phyloP scores from a whole-genome alignment of 257 asterid species.

The Paulownia fortunei region DNA sequence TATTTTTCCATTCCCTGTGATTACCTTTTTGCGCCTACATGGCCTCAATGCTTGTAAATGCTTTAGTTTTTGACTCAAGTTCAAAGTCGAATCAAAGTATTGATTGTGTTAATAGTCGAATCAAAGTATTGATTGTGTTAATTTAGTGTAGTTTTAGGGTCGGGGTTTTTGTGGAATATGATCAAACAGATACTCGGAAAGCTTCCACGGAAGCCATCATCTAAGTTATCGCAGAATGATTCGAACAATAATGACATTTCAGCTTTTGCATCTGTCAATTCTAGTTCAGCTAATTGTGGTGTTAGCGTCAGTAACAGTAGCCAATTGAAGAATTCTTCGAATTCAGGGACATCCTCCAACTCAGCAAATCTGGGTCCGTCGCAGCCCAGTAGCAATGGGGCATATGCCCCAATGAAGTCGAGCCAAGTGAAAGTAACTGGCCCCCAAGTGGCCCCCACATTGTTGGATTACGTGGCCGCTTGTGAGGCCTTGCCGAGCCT shows the following conservation, averaged over 20 bases:
- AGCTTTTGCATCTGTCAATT: not conserved
- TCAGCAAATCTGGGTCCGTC: not conserved
- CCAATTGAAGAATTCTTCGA: not conserved
- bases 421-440: constrained; percentile 23
- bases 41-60: not conserved
- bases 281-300: constrained; percentile 8
- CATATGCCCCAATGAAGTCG: constrained; percentile 11
- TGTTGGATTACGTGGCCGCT: constrained; percentile 11
- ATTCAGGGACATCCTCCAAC: not conserved
- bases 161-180: constrained; percentile 9
- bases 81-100: too few relatives aligned
- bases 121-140: not conserved
- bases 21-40: not conserved
- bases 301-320: not conserved
- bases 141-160: constrained; percentile 1
- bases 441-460: constrained; percentile 17
- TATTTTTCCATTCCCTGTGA: not conserved
- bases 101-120: too few relatives aligned
- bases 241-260: not conserved
- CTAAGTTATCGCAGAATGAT: constrained; percentile 25
- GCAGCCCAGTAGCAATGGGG: constrained; percentile 33
- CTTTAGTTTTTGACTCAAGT: not conserved
- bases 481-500: constrained; percentile 41
- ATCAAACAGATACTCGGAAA: constrained; percentile 25
- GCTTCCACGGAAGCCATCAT: constrained; percentile 14